A percentile compares a stretch with the other conserved stretches of the same genome.
phyloP scores from a whole-genome alignment of 352 stramenopile genomes.

The Albugo laibachii region DNA sequence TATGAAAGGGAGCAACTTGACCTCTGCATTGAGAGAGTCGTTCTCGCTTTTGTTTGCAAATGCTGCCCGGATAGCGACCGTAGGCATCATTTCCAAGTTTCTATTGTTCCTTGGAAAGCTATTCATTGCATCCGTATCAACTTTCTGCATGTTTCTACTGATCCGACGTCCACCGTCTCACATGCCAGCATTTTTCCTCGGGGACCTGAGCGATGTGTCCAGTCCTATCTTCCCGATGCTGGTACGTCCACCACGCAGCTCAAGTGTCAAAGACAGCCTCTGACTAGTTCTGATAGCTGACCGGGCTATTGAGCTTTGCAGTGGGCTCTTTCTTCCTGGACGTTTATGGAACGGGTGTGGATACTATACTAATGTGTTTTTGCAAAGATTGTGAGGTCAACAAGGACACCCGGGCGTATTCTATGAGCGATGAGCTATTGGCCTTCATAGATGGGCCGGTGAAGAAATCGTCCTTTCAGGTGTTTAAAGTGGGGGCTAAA shows the following conservation, averaged over 20 bases:
- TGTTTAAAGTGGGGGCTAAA: slow-evolving; percentile 10
- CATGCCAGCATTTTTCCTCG: slow-evolving; percentile 53
- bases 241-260: slow-evolving; percentile 7
- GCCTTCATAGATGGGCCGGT: slow-evolving; percentile 56
- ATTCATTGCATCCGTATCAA: slow-evolving; percentile 57
- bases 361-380: slow-evolving; percentile 77
- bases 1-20: slow-evolving; percentile 77
- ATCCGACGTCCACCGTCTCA: slow-evolving; percentile 32
- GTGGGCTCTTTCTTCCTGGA: slow-evolving; percentile 61
- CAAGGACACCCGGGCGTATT: slow-evolving; percentile 52
- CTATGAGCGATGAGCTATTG: slow-evolving; percentile 68
- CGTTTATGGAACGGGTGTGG: slow-evolving; percentile 64
- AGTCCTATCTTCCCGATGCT: slow-evolving; percentile 69
- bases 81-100: slow-evolving; percentile 66
- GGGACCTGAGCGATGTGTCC: slow-evolving; percentile 32
- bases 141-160: slow-evolving; percentile 73
- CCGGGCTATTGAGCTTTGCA: slow-evolving; percentile 42
- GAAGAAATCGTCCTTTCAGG: slow-evolving; percentile 55
- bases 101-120: slow-evolving; percentile 78
- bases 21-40: slow-evolving; percentile 79
- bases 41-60: slow-evolving; percentile 94
- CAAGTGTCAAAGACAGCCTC: background rate
- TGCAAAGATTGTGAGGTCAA: slow-evolving; percentile 74
- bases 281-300: slow-evolving; percentile 14
- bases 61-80: slow-evolving; percentile 74